Percentiles rank a stretch among this genome's conserved stretches.
phyloP scores from a whole-genome alignment of 139 green algal genomes.

The Gonium pectorale region DNA sequence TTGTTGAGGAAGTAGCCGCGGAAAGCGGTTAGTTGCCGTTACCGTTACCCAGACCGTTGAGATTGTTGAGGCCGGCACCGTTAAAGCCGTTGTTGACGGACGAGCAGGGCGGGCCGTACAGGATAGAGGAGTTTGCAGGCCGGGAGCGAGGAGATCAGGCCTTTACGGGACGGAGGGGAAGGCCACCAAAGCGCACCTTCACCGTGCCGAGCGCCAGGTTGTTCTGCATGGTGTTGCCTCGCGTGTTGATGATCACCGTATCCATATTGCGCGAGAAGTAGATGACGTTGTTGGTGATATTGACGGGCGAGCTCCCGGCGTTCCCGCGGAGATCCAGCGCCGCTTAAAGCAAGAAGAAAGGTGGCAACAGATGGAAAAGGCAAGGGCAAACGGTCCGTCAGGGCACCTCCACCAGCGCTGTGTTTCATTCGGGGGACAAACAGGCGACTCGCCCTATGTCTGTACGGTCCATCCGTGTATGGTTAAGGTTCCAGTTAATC shows the following conservation, averaged over 20 bases:
- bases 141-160: background rate
- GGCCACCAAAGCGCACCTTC: conserved; percentile 52
- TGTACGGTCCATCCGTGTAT: no score
- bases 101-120: background rate
- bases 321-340: background rate
- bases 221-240: background rate
- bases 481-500: no score
- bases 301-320: background rate
- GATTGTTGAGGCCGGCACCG: no score
- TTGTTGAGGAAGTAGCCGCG: conserved; percentile 44
- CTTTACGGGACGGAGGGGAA: no score
- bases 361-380: no score
- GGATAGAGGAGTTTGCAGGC: background rate
- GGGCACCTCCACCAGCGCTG: no score
- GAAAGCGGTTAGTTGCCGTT: no score
- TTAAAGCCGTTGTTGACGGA: no score
- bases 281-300: conserved; percentile 24
- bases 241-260: background rate
- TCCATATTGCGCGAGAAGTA: background rate
- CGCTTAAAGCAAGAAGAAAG: background rate
- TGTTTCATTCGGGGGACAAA: no score
- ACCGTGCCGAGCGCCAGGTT: conserved; percentile 61
- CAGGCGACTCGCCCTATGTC: no score
- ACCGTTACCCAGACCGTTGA: no score
- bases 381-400: no score